Evolutionary conservation across 768 basidiomycete genomes (phyloP), one percentile per base, ranked within the genome.

Genomic region (Fibroporia radiculosa): DNA sequence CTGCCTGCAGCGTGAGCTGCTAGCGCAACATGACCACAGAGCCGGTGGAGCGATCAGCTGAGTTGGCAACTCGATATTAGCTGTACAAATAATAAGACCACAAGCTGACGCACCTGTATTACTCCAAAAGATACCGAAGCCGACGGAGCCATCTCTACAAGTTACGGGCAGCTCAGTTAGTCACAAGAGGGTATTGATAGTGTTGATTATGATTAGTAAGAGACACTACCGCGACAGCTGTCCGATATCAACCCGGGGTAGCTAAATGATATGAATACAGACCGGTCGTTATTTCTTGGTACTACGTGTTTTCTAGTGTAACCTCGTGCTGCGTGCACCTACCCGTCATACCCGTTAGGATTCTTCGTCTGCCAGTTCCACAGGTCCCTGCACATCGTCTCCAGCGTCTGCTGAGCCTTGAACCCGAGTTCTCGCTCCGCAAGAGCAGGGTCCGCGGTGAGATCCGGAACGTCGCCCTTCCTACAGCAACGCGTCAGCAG

Each of bases 341-440:
- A 18, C 13, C 36, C 32, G 35, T 55, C 72, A 51, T 88, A 96
- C 2, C 93, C 93, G 24, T 76, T 60, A 6, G 87, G 89, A 56
- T 96, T 89, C 63, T 80, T 88, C n/a, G 79, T 80, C 70, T 98
- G 95, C 91, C 93, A 99, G 68, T 93, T 93, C 96, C 96, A 98
- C 55, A 96, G 70, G 65, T 99, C 96, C 45, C 78, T 72, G 65
- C 96, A 98, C 91, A 98, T 98, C 45, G 82, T 82, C 50, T 92
- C 84, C 35, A 99, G 73, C 55, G 81, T 73, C 57, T 80, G 74
- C 22, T 74, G 70, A 11, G 95, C 95, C 49, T 78, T 77, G 75
- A 97, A 99, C 5, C 90, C 90, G 24, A 99, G 82, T 62, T 98
- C 95, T 60, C 79, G 79, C 68, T 93, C 80, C 0, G 96, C 96